phyloP scores from a whole-genome alignment of 176 grass and related monocot species.

The Avena atlantica region DNA sequence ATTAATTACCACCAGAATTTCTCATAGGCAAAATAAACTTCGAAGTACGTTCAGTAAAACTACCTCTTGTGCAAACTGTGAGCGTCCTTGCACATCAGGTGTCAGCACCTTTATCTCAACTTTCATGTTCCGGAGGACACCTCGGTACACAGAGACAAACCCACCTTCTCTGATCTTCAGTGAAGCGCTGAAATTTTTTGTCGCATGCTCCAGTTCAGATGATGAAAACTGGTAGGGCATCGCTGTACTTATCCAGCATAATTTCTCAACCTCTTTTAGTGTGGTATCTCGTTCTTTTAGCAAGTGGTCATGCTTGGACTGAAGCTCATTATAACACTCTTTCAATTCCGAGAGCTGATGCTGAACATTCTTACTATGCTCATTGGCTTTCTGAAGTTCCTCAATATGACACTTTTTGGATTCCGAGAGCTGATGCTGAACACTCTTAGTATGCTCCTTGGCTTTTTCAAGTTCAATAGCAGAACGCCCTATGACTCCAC shows the following conservation, averaged over 20 bases:
- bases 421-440: constrained; percentile 34
- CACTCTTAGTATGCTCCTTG: constrained; percentile 2
- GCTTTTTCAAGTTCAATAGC: neutral
- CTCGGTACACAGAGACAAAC: constrained; percentile 52
- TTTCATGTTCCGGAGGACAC: constrained; percentile 43
- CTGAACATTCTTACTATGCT: constrained; percentile 21
- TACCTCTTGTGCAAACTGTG: constrained; percentile 58
- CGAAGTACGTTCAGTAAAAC: neutral
- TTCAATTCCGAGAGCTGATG: constrained; percentile 34
- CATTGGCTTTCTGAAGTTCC: constrained; percentile 30
- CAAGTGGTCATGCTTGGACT: constrained; percentile 43
- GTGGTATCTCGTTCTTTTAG: constrained; percentile 42
- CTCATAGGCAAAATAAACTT: constrained; percentile 1
- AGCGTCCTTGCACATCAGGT: constrained; percentile 45
- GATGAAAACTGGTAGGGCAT: constrained; percentile 49
- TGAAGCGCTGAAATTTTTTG: constrained; percentile 44
- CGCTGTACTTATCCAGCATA: constrained; percentile 31
- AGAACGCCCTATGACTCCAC: too few species aligned
- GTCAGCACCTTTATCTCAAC: constrained; percentile 55
- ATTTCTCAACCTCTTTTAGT: constrained; percentile 47
- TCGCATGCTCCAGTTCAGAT: constrained; percentile 45
- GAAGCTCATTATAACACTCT: constrained; percentile 37
- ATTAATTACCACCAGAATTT: neutral
- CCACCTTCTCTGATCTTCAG: constrained; percentile 50
- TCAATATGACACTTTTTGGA: neutral